phyloP scores from a whole-genome alignment of 2,329 filamentous ascomycete species.

The Arachnomyces sp. region DNA sequence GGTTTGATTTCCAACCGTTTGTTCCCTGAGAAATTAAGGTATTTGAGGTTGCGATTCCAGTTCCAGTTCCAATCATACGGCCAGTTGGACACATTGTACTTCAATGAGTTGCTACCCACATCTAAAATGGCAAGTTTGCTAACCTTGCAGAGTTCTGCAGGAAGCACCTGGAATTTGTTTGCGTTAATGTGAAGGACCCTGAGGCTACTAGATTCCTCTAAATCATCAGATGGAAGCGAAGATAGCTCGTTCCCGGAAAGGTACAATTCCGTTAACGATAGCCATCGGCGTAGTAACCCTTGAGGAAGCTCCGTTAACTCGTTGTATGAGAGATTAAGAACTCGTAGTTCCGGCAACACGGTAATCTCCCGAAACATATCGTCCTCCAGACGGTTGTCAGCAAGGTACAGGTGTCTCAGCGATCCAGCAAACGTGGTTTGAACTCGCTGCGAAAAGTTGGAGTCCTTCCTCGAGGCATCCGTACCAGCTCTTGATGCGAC shows the following conservation, averaged over 20 bases:
- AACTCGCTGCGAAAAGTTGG: conserved; percentile 70
- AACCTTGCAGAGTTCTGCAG: conserved; percentile 89
- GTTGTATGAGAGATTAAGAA: conserved; percentile 93
- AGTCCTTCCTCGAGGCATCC: conserved; percentile 72
- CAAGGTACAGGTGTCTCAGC: conserved; percentile 74
- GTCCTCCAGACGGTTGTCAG: conserved; percentile 89
- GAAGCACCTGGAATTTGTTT: conserved; percentile 95
- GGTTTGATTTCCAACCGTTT: conserved; percentile 87
- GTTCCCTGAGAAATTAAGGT: conserved; percentile 93
- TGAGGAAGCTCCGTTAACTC: conserved; percentile 87
- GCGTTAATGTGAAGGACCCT: conserved; percentile 92
- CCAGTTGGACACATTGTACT: conserved; percentile 98
- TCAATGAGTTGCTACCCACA: conserved; percentile 88
- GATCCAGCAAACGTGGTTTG: conserved; percentile 83
- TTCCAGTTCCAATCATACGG: conserved; percentile 99
- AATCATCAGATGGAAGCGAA: conserved; percentile 82
- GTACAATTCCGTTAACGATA: conserved; percentile 82
- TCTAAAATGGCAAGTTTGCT: conserved; percentile 87
- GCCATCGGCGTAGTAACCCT: conserved; percentile 80
- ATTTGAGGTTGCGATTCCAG: conserved; percentile 88
- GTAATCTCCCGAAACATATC: conserved; percentile 91
- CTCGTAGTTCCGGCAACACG: conserved; percentile 70
- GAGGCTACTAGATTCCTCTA: conserved; percentile 80
- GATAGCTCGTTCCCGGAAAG: conserved; percentile 92
- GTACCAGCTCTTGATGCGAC: conserved; percentile 59